Evolutionary conservation across 768 basidiomycete genomes (phyloP).

Genomic region (Mrakia frigida): DNA sequence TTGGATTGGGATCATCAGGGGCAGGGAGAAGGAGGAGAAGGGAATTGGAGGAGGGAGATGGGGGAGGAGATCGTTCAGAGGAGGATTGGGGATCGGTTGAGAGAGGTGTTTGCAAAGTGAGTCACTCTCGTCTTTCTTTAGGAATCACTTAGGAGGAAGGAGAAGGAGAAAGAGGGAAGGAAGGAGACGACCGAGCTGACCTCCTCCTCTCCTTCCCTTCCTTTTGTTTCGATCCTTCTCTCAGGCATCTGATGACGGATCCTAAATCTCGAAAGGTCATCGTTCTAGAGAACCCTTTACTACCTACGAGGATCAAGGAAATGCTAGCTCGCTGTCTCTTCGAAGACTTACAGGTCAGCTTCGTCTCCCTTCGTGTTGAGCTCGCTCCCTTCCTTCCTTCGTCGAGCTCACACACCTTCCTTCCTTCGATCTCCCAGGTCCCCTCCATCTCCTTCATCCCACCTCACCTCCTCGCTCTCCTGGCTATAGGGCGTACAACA

Average conservation of each 20-base stretch:
- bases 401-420: background rate
- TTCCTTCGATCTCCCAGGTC: slow-evolving; percentile 52
- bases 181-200: background rate
- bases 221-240: background rate
- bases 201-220: background rate
- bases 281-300: slow-evolving; percentile 78
- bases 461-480: slow-evolving; percentile 74
- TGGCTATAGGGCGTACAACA: slow-evolving; percentile 81
- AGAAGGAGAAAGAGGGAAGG: background rate
- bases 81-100: slow-evolving; percentile 63
- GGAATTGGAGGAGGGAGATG: slow-evolving; percentile 42
- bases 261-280: slow-evolving; percentile 94
- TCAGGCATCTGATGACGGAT: slow-evolving; percentile 83
- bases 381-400: background rate
- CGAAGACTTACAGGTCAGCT: slow-evolving; percentile 85
- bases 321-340: slow-evolving; percentile 79
- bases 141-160: too few species aligned
- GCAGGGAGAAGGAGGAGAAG: slow-evolving; percentile 32
- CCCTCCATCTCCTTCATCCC: slow-evolving; percentile 91
- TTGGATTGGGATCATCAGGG: slow-evolving; percentile 33
- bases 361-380: too few species aligned
- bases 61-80: slow-evolving; percentile 64
- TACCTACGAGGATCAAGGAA: slow-evolving; percentile 83
- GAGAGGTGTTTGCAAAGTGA: slow-evolving; percentile 80
- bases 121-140: too few species aligned